A percentile compares a stretch with the other conserved stretches of the same genome.
Conservation (phyloP, 345 rosid species). For the Toxicodendron radicans region DNA sequence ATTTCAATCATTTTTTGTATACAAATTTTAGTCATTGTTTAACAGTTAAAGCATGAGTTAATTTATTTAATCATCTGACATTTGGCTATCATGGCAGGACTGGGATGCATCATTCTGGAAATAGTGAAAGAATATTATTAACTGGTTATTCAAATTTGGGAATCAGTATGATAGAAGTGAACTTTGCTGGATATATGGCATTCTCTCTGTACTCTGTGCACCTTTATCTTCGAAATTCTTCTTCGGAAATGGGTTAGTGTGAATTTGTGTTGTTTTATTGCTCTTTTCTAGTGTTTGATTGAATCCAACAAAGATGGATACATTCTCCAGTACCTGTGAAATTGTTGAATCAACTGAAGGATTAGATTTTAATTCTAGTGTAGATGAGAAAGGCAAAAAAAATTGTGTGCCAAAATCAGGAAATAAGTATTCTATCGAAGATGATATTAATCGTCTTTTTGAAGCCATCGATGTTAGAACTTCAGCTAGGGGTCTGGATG, state of each 20-base stretch:
- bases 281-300: conserved; percentile 20
- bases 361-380: conserved; percentile 24
- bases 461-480: conserved; percentile 55
- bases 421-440: conserved; percentile 58
- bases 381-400: conserved; percentile 30
- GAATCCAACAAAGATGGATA: conserved; percentile 36
- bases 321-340: conserved; percentile 42
- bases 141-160: conserved; percentile 19
- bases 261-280: conserved; percentile 1
- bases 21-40: not conserved
- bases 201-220: conserved; percentile 21
- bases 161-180: conserved; percentile 35
- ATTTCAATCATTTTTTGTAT: not conserved
- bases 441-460: conserved; percentile 71
- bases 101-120: conserved; percentile 31
- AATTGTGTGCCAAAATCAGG: conserved; percentile 29
- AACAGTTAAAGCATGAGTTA: not conserved
- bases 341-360: conserved; percentile 57
- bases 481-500: conserved; percentile 40
- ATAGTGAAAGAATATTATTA: conserved; percentile 11
- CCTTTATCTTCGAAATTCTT: conserved; percentile 22
- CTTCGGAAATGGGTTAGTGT: conserved; percentile 44
- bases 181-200: conserved; percentile 17
- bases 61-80: conserved; percentile 1
- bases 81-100: conserved; percentile 31